These are phyloP conservation scores for Aureobasidium lini DNA, from an alignment of 2,329 filamentous ascomycete species.

Conservation along the genomic window DNA sequence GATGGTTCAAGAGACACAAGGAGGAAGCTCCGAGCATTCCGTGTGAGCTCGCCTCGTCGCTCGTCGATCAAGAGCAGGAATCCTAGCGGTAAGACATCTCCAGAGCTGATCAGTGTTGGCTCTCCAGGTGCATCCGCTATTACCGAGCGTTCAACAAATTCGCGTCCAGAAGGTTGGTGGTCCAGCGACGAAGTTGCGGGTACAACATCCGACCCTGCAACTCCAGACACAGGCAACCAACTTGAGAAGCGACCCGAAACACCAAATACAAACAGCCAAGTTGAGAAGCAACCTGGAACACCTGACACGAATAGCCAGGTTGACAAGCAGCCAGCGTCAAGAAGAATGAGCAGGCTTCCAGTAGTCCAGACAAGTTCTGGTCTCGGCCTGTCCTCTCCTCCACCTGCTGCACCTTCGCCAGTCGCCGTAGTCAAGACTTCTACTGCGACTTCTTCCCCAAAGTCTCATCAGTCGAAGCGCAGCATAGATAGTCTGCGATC, in stretches of 20 bases:
- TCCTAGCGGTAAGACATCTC: neutral
- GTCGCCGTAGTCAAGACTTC: neutral
- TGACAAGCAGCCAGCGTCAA: neutral
- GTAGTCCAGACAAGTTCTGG: neutral
- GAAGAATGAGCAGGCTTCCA: neutral
- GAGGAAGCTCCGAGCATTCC: neutral
- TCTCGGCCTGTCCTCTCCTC: neutral
- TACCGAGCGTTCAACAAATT: constrained; percentile 12
- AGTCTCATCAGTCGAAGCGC: constrained; percentile 9
- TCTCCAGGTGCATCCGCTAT: constrained; percentile 10
- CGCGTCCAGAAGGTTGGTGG: constrained; percentile 15
- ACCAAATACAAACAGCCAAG: neutral
- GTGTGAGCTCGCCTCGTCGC: neutral
- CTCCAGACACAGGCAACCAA: constrained; percentile 1
- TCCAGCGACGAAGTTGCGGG: constrained; percentile 10
- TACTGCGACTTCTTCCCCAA: neutral
- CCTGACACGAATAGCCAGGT: neutral
- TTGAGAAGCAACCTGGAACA: neutral
- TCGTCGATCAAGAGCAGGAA: neutral
- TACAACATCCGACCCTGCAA: constrained; percentile 12
- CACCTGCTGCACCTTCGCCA: neutral
- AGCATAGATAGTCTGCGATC: constrained; percentile 16
- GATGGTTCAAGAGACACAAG: constrained; percentile 2
- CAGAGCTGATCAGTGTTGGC: neutral
- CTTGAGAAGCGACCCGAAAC: neutral